phyloP scores from a whole-genome alignment of 2,329 filamentous ascomycete genomes.

The Cryoendolithus antarcticus region DNA sequence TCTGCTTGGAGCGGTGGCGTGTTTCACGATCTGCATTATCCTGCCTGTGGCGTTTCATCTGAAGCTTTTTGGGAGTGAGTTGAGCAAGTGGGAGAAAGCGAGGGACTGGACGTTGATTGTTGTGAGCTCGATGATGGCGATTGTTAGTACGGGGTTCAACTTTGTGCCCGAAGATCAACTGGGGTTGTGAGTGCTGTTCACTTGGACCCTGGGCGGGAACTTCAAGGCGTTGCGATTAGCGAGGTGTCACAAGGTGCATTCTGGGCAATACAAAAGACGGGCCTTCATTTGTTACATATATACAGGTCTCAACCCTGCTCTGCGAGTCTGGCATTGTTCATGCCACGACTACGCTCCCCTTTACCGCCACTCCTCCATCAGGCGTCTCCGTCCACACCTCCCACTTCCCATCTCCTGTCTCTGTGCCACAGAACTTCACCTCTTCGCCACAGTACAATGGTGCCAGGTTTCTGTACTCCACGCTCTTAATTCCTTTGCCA shows the following conservation, averaged over 20 bases:
- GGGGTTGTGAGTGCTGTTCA: constrained; percentile 24
- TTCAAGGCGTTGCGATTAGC: too few species aligned
- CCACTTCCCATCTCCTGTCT: constrained; percentile 28
- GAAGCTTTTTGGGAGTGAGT: constrained; percentile 70
- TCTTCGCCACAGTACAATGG: constrained; percentile 66
- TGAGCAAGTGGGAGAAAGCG: constrained; percentile 50
- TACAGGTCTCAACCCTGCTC: background rate
- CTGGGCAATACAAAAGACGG: too few species aligned
- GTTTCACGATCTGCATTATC: constrained; percentile 89
- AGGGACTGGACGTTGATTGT: constrained; percentile 58
- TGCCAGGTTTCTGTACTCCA: constrained; percentile 71
- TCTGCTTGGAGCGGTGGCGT: constrained; percentile 77
- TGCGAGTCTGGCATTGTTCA: constrained; percentile 4
- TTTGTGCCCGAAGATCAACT: constrained; percentile 71
- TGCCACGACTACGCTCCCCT: constrained; percentile 26
- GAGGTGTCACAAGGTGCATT: too few species aligned
- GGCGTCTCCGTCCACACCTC: constrained; percentile 31
- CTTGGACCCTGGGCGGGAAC: too few species aligned
- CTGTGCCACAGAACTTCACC: constrained; percentile 56
- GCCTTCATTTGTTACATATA: background rate
- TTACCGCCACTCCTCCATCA: constrained; percentile 32
- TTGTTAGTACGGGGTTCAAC: constrained; percentile 74
- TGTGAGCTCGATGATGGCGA: constrained; percentile 56
- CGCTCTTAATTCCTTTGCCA: constrained; percentile 34
- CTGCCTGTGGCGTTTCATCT: constrained; percentile 81